phyloP scores from a whole-genome alignment of 495 filamentous ascomycete species.

The Neurospora africana region DNA sequence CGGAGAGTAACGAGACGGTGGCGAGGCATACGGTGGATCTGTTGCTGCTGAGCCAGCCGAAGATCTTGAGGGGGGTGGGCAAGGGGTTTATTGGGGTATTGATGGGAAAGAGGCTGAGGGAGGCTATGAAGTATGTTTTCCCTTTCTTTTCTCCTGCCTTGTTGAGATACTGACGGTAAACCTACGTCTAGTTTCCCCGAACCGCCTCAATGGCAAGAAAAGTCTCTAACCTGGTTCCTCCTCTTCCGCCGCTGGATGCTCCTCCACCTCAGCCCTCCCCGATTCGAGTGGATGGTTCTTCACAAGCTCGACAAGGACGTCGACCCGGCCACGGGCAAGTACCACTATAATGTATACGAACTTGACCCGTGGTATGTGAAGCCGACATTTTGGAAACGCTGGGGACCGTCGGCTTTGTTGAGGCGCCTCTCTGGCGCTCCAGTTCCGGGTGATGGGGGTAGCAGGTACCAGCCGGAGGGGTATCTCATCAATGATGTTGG shows the following conservation, averaged over 20 bases:
- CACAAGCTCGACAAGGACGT: conserved; percentile 13
- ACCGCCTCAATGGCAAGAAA: background rate
- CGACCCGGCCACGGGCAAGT: conserved; percentile 33
- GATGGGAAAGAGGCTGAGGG: conserved; percentile 48
- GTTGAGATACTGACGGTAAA: too few species aligned
- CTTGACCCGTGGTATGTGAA: conserved; percentile 48
- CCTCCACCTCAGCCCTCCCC: conserved; percentile 32
- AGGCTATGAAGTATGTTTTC: conserved; percentile 46
- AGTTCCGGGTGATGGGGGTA: conserved; percentile 46
- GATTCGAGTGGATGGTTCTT: conserved; percentile 30
- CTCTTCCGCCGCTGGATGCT: conserved; percentile 35
- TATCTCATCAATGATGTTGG: conserved; percentile 45
- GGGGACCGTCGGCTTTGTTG: conserved; percentile 39
- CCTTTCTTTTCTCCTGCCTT: background rate
- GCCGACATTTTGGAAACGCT: conserved; percentile 46
- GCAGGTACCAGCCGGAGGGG: conserved; percentile 44
- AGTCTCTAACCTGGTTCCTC: conserved; percentile 18
- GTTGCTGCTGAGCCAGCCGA: conserved; percentile 42
- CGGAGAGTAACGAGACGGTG: conserved; percentile 39
- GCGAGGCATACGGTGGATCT: conserved; percentile 46
- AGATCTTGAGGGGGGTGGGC: conserved; percentile 28
- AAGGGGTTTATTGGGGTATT: conserved; percentile 40
- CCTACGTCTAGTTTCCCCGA: background rate
- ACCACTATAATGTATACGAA: conserved; percentile 34
- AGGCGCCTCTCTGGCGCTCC: conserved; percentile 40